Evolutionary conservation across 768 basidiomycete species (phyloP).

Genomic region (Crepidotus variabilis): DNA sequence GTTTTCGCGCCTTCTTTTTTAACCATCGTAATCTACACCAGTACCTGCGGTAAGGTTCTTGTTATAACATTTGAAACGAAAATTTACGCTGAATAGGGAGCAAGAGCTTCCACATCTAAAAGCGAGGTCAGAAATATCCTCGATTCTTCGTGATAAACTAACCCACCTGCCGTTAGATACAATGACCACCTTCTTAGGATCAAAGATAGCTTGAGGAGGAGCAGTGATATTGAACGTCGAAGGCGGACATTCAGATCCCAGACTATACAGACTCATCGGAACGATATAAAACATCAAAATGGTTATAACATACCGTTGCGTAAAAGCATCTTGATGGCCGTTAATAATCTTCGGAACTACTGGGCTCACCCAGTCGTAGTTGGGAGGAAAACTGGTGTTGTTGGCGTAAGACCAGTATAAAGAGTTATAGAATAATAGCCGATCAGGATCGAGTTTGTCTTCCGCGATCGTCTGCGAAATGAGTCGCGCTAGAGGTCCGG

Average conservation of each 20-base stretch:
- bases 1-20: conserved; percentile 55
- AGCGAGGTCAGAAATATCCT: not conserved
- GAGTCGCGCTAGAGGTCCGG: conserved; percentile 44
- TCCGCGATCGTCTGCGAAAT: conserved; percentile 42
- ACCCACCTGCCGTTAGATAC: conserved; percentile 49
- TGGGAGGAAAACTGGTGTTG: conserved; percentile 35
- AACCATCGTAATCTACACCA: conserved; percentile 49
- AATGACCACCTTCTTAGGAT: conserved; percentile 48
- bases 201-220: conserved; percentile 46
- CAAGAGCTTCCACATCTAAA: conserved; percentile 48
- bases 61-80: conserved; percentile 1
- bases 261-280: conserved; percentile 17
- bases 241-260: conserved; percentile 41
- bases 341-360: conserved; percentile 41
- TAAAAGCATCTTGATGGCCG: conserved; percentile 47
- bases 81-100: conserved; percentile 41
- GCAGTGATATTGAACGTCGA: conserved; percentile 24
- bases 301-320: conserved; percentile 33
- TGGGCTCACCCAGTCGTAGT: conserved; percentile 47
- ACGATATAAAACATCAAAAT: not conserved
- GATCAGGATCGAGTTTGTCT: conserved; percentile 39
- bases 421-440: conserved; percentile 46
- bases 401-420: conserved; percentile 43
- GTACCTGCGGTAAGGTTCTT: not conserved
- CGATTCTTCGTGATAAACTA: not conserved